Evolutionary conservation across 1,139 yeast genomes (phyloP).

Genomic region (Sugiyamaella castrensis): DNA sequence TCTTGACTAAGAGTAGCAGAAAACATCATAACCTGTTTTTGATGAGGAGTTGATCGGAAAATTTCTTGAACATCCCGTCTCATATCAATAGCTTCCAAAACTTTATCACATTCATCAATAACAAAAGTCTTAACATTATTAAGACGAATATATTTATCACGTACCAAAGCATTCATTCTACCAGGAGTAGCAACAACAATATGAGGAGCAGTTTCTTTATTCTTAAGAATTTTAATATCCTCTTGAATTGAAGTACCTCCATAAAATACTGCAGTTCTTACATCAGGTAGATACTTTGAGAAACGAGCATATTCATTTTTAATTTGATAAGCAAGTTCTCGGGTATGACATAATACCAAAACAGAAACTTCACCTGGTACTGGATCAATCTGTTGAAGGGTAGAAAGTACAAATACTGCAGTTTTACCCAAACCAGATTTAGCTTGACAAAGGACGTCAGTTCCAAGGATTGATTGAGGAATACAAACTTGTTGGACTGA

Average conservation of each 20-base stretch:
- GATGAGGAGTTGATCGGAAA: constrained; percentile 96
- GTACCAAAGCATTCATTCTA: constrained; percentile 89
- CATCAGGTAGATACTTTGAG: constrained; percentile 98
- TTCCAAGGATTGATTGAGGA: constrained; percentile 97
- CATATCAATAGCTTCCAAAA: constrained; percentile 83
- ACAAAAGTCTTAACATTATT: constrained; percentile 92
- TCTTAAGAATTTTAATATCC: constrained; percentile 84
- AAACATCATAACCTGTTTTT: constrained; percentile 99
- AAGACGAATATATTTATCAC: constrained; percentile 85
- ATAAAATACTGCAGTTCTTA: constrained; percentile 92
- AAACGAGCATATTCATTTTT: constrained; percentile 97
- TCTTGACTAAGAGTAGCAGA: constrained; percentile 94
- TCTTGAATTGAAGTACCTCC: constrained; percentile 91
- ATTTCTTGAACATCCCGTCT: constrained; percentile 98
- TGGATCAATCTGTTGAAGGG: constrained; percentile 96
- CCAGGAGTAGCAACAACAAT: constrained; percentile 98
- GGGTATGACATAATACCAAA: constrained; percentile 93
- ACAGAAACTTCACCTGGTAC: constrained; percentile 96
- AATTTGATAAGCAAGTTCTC: constrained; percentile 98
- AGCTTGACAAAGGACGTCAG: constrained; percentile 98
- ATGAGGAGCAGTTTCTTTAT: constrained; percentile 94
- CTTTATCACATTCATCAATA: constrained; percentile 98
- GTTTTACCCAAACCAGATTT: constrained; percentile 99
- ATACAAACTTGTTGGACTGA: constrained; percentile 96
- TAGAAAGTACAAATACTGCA: constrained; percentile 93